Conservation (phyloP, 306 rosid species). For the Ziziphus jujuba region DNA sequence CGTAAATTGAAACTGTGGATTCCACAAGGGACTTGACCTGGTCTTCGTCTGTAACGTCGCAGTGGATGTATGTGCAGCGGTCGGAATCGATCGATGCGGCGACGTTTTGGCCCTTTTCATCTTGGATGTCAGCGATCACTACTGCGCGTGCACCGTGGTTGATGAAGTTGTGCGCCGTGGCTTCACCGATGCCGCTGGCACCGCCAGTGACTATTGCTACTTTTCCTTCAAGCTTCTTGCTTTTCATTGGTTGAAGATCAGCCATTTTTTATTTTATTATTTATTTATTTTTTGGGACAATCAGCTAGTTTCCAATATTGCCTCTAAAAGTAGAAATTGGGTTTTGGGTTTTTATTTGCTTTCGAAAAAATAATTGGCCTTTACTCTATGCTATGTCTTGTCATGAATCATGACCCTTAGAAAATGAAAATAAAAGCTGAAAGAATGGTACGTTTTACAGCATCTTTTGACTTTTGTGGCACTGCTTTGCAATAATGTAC, state of each 20-base stretch:
- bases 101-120: slow-evolving; percentile 36
- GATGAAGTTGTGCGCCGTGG: slow-evolving; percentile 44
- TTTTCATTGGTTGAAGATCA: not conserved
- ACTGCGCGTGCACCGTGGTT: slow-evolving; percentile 38
- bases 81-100: slow-evolving; percentile 41
- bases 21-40: slow-evolving; percentile 44
- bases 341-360: no score
- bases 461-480: no score
- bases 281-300: no score
- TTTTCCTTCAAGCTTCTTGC: slow-evolving; percentile 37
- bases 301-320: no score
- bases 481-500: no score
- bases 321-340: no score
- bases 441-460: no score
- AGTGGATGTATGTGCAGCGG: slow-evolving; percentile 41
- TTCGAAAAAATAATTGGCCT: no score
- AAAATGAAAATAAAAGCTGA: no score
- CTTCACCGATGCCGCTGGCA: slow-evolving; percentile 69
- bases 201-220: slow-evolving; percentile 59
- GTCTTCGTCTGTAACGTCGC: slow-evolving; percentile 51
- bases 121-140: slow-evolving; percentile 58
- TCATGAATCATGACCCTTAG: no score
- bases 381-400: no score
- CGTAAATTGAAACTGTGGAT: slow-evolving; percentile 36
- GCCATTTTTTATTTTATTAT: no score